phyloP scores from a whole-genome alignment of 2,329 filamentous ascomycete genomes.

The Alternaria incomplexa region DNA sequence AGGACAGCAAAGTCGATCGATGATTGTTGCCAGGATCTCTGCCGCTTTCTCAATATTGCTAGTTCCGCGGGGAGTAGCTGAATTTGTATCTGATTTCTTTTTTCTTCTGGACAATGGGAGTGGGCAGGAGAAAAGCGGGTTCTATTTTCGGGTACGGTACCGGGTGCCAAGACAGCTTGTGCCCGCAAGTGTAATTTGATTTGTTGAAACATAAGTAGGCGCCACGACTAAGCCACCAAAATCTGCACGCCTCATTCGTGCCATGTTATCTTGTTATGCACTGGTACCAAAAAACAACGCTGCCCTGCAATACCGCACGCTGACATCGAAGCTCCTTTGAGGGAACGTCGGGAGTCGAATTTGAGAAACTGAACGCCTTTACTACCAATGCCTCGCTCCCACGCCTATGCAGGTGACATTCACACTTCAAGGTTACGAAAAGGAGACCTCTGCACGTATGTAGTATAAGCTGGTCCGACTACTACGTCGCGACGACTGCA shows the following conservation, averaged over 20 bases:
- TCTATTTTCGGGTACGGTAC: too few relatives aligned
- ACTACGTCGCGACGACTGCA: background rate
- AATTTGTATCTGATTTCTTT: too few relatives aligned
- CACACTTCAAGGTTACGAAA: background rate
- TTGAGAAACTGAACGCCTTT: background rate
- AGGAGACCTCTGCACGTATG: background rate
- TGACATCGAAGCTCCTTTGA: background rate
- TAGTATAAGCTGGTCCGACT: background rate
- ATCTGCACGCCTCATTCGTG: background rate
- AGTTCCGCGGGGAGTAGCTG: too few relatives aligned
- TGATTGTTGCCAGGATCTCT: too few relatives aligned
- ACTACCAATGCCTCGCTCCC: background rate
- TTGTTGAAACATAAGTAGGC: too few relatives aligned
- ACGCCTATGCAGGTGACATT: background rate
- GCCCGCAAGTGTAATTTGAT: too few relatives aligned
- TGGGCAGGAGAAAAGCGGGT: too few relatives aligned
- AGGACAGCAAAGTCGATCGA: too few relatives aligned
- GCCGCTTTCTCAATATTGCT: too few relatives aligned
- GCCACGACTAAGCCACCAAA: conserved; percentile 1
- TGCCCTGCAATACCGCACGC: background rate
- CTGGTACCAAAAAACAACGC: background rate
- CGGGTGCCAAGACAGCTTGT: too few relatives aligned
- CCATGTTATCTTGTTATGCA: background rate
- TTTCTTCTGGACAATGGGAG: too few relatives aligned
- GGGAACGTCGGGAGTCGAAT: background rate